These are phyloP conservation scores for Amanita molliuscula DNA, from an alignment of 768 basidiomycete species.

Conservation along the genomic window DNA sequence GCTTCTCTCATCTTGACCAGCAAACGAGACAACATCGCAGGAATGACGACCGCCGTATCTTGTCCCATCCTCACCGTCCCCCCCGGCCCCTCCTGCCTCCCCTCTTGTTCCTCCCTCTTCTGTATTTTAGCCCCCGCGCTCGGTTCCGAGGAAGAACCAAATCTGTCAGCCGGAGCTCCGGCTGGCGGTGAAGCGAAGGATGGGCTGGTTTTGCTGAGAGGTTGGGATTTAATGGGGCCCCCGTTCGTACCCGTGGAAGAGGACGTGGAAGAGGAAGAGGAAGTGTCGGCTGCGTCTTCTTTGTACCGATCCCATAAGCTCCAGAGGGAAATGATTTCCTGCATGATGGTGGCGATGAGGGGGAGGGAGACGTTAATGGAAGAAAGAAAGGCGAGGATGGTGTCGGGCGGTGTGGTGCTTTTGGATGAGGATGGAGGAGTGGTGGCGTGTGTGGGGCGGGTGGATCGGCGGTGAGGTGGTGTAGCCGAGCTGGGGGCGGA, in stretches of 20 bases:
- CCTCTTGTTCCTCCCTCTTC: too few relatives aligned
- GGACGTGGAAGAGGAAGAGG: conserved; percentile 19
- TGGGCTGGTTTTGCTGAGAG: not conserved
- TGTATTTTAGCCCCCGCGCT: not conserved
- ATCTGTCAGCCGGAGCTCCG: not conserved
- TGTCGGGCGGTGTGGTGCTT: conserved; percentile 40
- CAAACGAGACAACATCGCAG: conserved; percentile 42
- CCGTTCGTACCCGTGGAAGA: conserved; percentile 4
- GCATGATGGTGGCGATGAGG: conserved; percentile 73
- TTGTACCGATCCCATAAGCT: conserved; percentile 81
- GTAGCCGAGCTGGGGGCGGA: conserved; percentile 14
- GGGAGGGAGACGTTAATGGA: conserved; percentile 79
- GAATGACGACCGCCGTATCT: conserved; percentile 32
- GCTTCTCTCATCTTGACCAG: conserved; percentile 60
- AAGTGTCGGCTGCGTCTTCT: conserved; percentile 36
- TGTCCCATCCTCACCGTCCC: not conserved
- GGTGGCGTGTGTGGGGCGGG: conserved; percentile 30
- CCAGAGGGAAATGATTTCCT: conserved; percentile 87
- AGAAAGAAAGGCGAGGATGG: conserved; percentile 70
- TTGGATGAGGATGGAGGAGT: conserved; percentile 13
- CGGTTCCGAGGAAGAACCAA: not conserved
- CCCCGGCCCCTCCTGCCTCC: too few relatives aligned
- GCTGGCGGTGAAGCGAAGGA: too few relatives aligned
- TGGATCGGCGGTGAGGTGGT: conserved; percentile 43
- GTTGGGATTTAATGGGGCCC: not conserved